phyloP scores from a whole-genome alignment of 257 asterid genomes.

The Gardenia jasminoides region DNA sequence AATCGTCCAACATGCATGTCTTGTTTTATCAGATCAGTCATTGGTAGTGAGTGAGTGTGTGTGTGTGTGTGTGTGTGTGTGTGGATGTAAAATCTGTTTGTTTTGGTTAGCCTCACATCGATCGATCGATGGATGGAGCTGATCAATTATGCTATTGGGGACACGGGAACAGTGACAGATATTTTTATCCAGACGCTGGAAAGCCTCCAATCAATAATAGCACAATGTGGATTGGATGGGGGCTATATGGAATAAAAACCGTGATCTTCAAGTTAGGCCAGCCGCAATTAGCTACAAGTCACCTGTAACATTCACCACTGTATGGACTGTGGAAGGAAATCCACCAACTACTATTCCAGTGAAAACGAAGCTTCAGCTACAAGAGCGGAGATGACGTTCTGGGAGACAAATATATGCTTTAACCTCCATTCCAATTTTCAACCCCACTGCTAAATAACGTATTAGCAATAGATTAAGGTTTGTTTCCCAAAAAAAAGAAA shows the following conservation, averaged over 20 bases:
- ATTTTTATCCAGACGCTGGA: neutral
- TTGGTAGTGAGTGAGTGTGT: neutral
- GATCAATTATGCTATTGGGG: neutral
- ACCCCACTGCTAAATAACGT: neutral
- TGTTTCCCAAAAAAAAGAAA: too few relatives aligned
- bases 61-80: neutral
- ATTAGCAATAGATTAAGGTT: too few relatives aligned
- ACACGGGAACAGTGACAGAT: neutral
- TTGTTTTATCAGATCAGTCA: constrained; percentile 12
- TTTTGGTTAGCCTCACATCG: neutral
- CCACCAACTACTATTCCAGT: neutral
- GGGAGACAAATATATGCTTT: constrained; percentile 13
- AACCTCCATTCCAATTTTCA: neutral
- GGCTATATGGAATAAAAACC: constrained; percentile 4
- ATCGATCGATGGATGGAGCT: neutral
- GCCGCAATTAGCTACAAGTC: constrained; percentile 18
- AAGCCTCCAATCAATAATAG: neutral
- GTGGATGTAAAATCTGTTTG: constrained; percentile 2
- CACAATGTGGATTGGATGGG: neutral
- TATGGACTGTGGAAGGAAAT: neutral
- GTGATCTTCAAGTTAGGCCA: constrained; percentile 17
- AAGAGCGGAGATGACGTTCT: constrained; percentile 7
- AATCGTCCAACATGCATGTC: neutral
- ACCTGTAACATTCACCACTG: neutral
- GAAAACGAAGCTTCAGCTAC: constrained; percentile 18